Conservation (phyloP, 305 asterid species). For the Rubia peregrina region DNA sequence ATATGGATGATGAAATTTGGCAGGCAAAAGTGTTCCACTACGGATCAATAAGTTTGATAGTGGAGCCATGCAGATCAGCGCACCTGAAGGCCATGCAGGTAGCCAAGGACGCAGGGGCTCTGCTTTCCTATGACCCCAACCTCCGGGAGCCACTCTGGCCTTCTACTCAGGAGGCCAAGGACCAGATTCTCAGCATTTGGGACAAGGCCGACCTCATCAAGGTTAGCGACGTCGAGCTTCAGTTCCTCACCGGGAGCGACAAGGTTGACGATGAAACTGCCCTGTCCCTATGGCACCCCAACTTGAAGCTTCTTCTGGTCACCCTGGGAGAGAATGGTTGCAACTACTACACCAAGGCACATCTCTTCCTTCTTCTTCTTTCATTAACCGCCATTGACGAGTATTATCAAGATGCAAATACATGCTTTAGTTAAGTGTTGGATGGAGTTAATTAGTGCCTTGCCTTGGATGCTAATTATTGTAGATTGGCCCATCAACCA, state of each 20-base stretch:
- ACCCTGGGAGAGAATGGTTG: slow-evolving; percentile 94
- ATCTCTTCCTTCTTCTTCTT: neutral
- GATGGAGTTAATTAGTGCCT: neutral
- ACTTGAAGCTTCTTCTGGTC: slow-evolving; percentile 72
- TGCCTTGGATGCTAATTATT: neutral
- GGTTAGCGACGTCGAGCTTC: slow-evolving; percentile 76
- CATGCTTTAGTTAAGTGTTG: slow-evolving; percentile 12
- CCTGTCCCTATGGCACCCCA: slow-evolving; percentile 76
- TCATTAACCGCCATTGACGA: neutral
- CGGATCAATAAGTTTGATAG: slow-evolving; percentile 84
- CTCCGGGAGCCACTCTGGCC: slow-evolving; percentile 88
- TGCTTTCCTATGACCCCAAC: slow-evolving; percentile 87
- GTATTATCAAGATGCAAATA: neutral
- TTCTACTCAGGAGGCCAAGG: slow-evolving; percentile 60
- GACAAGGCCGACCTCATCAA: slow-evolving; percentile 77
- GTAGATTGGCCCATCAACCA: slow-evolving; percentile 6
- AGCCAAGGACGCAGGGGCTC: slow-evolving; percentile 77
- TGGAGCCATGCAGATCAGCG: slow-evolving; percentile 85
- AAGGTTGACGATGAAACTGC: slow-evolving; percentile 80
- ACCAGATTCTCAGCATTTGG: slow-evolving; percentile 93
- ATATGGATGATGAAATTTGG: neutral
- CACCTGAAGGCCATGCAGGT: slow-evolving; percentile 80
- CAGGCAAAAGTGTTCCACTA: slow-evolving; percentile 85
- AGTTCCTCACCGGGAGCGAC: slow-evolving; percentile 67
- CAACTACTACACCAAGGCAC: slow-evolving; percentile 73